Conservation (phyloP, 2,329 filamentous ascomycete genomes). For the Lanzia echinophila region DNA sequence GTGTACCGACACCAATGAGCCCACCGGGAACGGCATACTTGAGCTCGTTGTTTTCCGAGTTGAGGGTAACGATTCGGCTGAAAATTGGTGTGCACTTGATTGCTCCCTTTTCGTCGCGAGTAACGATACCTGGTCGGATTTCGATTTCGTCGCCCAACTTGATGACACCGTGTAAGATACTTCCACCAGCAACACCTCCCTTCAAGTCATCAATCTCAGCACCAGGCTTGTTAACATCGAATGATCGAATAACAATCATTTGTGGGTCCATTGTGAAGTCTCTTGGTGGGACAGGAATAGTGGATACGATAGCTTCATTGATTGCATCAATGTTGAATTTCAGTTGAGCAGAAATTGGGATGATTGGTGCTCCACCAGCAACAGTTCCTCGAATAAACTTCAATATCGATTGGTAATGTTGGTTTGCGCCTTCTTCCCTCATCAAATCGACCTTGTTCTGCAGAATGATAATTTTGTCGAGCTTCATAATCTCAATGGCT, state of each 20-base stretch:
- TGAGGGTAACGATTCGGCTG: slow-evolving; percentile 88
- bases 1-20: slow-evolving; percentile 95
- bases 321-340: slow-evolving; percentile 99
- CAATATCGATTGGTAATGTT: slow-evolving; percentile 94
- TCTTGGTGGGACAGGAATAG: slow-evolving; percentile 83
- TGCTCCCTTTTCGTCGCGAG: slow-evolving; percentile 85
- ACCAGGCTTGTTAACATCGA: slow-evolving; percentile 99
- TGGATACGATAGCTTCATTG: slow-evolving; percentile 91
- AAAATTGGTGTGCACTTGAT: slow-evolving; percentile 97
- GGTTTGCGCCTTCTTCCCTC: slow-evolving; percentile 86
- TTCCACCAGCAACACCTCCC: slow-evolving; percentile 96
- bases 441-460: slow-evolving; percentile 99
- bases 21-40: slow-evolving; percentile 98
- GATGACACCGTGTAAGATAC: slow-evolving; percentile 90
- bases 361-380: slow-evolving; percentile 88
- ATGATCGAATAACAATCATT: slow-evolving; percentile 99
- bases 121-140: slow-evolving; percentile 97
- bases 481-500: slow-evolving; percentile 99
- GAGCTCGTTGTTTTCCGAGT: slow-evolving; percentile 96
- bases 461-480: slow-evolving; percentile 98
- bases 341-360: slow-evolving; percentile 93
- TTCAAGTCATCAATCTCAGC: slow-evolving; percentile 97
- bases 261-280: slow-evolving; percentile 90
- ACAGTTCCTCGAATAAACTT: slow-evolving; percentile 99
- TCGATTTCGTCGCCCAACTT: slow-evolving; percentile 98